Base-by-base conservation (phyloP, 1,284 basidiomycete species). In the Termitomyces sp. region DNA sequence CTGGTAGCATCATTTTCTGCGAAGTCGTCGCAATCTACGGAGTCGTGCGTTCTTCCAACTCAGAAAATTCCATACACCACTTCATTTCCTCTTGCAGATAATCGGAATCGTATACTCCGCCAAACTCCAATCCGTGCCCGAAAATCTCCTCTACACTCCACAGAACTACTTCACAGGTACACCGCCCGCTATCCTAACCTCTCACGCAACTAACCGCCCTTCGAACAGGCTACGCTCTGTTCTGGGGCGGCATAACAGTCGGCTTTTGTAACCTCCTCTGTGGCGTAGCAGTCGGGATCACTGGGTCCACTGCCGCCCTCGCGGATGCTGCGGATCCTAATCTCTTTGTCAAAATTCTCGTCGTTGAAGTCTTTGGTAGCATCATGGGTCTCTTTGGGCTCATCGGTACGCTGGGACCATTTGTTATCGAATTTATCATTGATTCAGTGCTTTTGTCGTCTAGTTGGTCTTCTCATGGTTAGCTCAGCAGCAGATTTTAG, bases 11-110 rank as follows among this genome's bases (percentile, higher is more conserved):
- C 76, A 98, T 99, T 69, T 98, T 99, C 78, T 98, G 96, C 70
- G 96, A 99, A 78, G 96, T 98, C 62, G 93, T 97, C 21, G 94
- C 94, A 58, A 97, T 97, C 67, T 97, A 96, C 72, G 95, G 90
- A 54, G 91, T 94, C 50, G 93, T 95, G 71, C 59, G 88, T 81
- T 26, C 19, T 19, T 36, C 50, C 45, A 34, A 36, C 33, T 38
- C 50, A 39, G 17, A 17, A 49, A 47, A 46, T 56, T n/a, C n/a
- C n/a, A 48, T 33, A 5, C 53, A 24, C 44, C 34, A 41, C 15
- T 41, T 47, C 38, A 13, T 21, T 15, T 49, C 34, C 26, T 34
- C 10, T 17, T 24, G 17, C 19, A 93, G 91, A 94, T 95, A 66
- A 94, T 94, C 67, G 90, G 92, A 39, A 98, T 97, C 62, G 92